Base-by-base conservation (phyloP, 257 asterid species). In the Fraxinus americana region DNA sequence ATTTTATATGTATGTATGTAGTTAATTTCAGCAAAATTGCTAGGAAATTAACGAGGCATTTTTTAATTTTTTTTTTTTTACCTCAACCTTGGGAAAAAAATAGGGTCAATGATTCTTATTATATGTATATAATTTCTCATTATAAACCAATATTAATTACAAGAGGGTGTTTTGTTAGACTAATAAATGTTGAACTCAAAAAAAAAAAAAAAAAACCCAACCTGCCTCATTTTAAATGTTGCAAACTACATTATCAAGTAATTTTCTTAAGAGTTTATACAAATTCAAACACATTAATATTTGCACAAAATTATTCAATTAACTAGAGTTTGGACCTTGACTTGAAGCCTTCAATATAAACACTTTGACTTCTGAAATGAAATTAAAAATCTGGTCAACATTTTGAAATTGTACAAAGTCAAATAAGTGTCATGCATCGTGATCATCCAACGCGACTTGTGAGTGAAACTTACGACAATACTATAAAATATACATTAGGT, bases 301-400 rank as follows among this genome's bases (percentile, higher is more conserved):
- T 19, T 6, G 66, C 29, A n/a, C 66, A n/a, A 14, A 54, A 54
- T 11, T 41, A 41, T 41, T 41, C 48, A 7, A 41, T 52, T 29
- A 32, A 27, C 52, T 41, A 36, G 4, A 76, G 21, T 27, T 81
- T 77, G 75, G 79, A 81, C 78, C 36, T 9, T 80, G 87, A 83
- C 89, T 61, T 21, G 6, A 11, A 7, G 27, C 71, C 70, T 83
- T 32, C 82, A 82, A 89, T 81, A 83, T 85, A 78, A 86, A 86
- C 83, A 83, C 85, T 78, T 79, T 76, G 87, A 86, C 89, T 71
- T 68, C 1, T 1, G 34, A 16, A 41, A 75, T 73, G 45, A 75
- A 83, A 84, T 84, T 88, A 82, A 81, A 70, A 38, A 21, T 57
- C 70, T 80, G 25, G 80, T 86, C 79, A 80, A 78, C 32, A 57